A percentile compares a stretch with the other conserved stretches of the same genome.
phyloP scores from a whole-genome alignment of 345 rosid species.

The Combretum micranthum region DNA sequence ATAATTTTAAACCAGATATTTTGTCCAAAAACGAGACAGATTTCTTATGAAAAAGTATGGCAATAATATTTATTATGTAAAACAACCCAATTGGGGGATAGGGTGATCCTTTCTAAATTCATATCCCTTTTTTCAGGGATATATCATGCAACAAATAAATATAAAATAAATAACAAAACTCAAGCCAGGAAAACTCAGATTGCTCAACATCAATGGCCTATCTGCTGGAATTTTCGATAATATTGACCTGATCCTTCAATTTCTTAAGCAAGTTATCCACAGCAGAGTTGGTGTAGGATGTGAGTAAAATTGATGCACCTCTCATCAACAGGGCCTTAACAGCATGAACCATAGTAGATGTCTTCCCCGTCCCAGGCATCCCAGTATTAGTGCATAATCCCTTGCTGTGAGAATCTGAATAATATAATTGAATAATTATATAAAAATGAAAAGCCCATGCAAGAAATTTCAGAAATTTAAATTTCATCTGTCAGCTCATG shows the following conservation, averaged over 20 bases:
- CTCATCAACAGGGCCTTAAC: conserved; percentile 90
- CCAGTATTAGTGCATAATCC: conserved; percentile 90
- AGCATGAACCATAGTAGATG: conserved; percentile 95
- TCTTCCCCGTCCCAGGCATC: conserved; percentile 99
- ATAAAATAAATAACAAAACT: too few species aligned
- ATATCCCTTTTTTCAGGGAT: too few species aligned
- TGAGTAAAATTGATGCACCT: conserved; percentile 90
- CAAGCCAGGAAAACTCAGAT: too few species aligned
- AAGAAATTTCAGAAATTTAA: too few species aligned
- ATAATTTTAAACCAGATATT: too few species aligned
- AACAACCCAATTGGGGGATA: too few species aligned
- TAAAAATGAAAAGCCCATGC: conserved; percentile 6
- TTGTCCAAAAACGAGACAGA: too few species aligned
- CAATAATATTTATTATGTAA: too few species aligned
- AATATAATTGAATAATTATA: conserved; percentile 15
- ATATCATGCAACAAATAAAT: too few species aligned
- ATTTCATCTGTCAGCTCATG: not conserved
- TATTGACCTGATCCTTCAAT: conserved; percentile 82
- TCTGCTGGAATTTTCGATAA: not conserved
- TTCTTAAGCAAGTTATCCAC: conserved; percentile 94
- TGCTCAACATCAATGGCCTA: too few species aligned
- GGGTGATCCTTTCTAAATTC: too few species aligned
- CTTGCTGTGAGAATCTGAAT: conserved; percentile 85
- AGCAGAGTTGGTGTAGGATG: conserved; percentile 98
- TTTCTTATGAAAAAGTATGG: too few species aligned